Evolutionary conservation across 2,329 filamentous ascomycete genomes (phyloP).

Genomic region (Penicillium sp.): DNA sequence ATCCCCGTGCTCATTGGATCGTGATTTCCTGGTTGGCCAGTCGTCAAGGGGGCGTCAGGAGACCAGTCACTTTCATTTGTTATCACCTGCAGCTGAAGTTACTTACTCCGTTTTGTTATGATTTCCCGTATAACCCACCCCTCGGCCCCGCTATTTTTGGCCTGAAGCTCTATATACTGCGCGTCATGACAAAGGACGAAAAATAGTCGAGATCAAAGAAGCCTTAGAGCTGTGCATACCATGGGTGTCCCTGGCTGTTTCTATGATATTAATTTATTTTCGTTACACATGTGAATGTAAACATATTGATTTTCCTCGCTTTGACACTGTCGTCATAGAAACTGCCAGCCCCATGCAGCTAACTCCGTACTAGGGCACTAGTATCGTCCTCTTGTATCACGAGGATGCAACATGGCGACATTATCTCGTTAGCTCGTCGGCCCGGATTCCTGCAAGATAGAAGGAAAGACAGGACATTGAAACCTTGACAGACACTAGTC

Average conservation of each 20-base stretch:
- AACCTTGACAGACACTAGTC: neutral
- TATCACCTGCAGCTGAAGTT: conserved; percentile 20
- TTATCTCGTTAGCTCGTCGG: neutral
- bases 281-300: neutral
- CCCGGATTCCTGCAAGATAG: neutral
- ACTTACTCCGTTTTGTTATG: neutral
- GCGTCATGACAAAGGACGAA: neutral
- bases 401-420: conserved; percentile 4
- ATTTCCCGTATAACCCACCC: neutral
- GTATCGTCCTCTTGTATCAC: conserved; percentile 1
- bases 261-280: neutral
- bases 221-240: neutral
- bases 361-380: neutral
- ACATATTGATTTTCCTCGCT: neutral
- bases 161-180: neutral
- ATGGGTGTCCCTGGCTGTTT: neutral
- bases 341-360: neutral
- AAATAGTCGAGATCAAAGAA: neutral
- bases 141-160: neutral
- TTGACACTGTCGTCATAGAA: neutral
- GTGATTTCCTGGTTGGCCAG: conserved; percentile 12
- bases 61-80: conserved; percentile 21
- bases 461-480: neutral
- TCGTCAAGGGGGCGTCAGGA: conserved; percentile 18
- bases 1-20: conserved; percentile 14